Conservation (phyloP, 2,329 filamentous ascomycete genomes). For the Westerdykella ornata region DNA sequence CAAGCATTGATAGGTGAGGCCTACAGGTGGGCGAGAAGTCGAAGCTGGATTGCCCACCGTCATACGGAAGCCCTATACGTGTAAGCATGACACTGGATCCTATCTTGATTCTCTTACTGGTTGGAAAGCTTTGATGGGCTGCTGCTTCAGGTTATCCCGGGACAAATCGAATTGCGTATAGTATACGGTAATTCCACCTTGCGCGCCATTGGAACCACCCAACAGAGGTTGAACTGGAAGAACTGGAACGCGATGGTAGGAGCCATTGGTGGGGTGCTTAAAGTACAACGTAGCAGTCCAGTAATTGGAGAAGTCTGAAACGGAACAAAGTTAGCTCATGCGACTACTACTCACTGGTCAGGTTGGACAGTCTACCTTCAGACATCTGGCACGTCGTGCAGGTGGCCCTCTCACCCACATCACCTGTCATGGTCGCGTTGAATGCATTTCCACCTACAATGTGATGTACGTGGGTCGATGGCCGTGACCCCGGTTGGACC, state of each 20-base stretch:
- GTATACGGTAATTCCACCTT: constrained; percentile 24
- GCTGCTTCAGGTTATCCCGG: constrained; percentile 22
- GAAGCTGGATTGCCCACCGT: constrained; percentile 27
- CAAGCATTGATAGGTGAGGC: constrained; percentile 21
- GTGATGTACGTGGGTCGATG: constrained; percentile 22
- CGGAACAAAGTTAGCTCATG: constrained; percentile 1
- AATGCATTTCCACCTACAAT: constrained; percentile 27
- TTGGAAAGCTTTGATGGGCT: constrained; percentile 16
- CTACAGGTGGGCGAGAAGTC: constrained; percentile 12
- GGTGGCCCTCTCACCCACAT: constrained; percentile 16
- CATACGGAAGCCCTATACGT: constrained; percentile 22
- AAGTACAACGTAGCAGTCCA: constrained; percentile 18
- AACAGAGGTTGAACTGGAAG: constrained; percentile 20
- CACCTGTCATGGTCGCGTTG: constrained; percentile 20
- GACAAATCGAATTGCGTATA: constrained; percentile 29
- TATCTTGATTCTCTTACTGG: constrained; percentile 10
- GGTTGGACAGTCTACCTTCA: constrained; percentile 12
- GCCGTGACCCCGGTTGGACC: constrained; percentile 16
- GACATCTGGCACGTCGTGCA: constrained; percentile 26
- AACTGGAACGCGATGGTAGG: constrained; percentile 19
- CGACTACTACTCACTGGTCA: constrained; percentile 5
- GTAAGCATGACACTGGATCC: not conserved
- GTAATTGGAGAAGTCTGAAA: constrained; percentile 12
- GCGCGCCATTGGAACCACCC: constrained; percentile 17
- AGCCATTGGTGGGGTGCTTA: constrained; percentile 9